Evolutionary conservation across 768 basidiomycete genomes (phyloP), one percentile per base, ranked within the genome.

Genomic region (Tephrocybe sp.): DNA sequence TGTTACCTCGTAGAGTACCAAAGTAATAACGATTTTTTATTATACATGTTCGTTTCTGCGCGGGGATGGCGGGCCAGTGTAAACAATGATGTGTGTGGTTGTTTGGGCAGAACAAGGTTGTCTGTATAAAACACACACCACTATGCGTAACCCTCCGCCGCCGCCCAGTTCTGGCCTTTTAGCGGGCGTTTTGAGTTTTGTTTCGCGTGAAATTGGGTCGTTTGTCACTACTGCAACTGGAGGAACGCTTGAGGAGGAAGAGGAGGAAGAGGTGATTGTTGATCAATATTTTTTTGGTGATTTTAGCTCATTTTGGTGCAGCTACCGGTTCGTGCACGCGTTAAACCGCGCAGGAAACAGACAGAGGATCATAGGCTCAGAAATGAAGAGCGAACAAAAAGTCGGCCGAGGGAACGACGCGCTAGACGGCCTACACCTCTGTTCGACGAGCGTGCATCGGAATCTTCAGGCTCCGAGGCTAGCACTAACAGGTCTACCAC

Each of bases 221-320:
- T 91, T 92, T 63, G 75, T 90, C 21, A 67, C 77, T 16, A 84
- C 72, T 58, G 89, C 89, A 40, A 80, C 84, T 8, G 84, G 82
- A 5, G 66, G 68, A 7, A 51, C 65, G 1, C 50, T 63, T 26
- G 42, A 57, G 8, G 60, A 60, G 4, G 35, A 44, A 13, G 47
- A 53, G 7, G 54, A 49, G 51, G 54, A 49, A 24, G 30, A 25
- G 30, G 21, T 15, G 9, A 16, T 28, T 19, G 16, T 25, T 36
- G 25, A 15, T 30, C 8, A 36, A 30, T 18, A 19, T 39, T n/a
- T 28, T 15, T 16, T n/a, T 34, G 19, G 24, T 16, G 37, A 13
- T 24, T 11, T 50, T 47, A 38, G 18, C 28, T 18, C 19, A 7
- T 22, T 34, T 40, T 18, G 22, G 3, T 32, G 5, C 40, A 47